phyloP scores from a whole-genome alignment of 106 monocot species.

The Apostasia shenzhenica region DNA sequence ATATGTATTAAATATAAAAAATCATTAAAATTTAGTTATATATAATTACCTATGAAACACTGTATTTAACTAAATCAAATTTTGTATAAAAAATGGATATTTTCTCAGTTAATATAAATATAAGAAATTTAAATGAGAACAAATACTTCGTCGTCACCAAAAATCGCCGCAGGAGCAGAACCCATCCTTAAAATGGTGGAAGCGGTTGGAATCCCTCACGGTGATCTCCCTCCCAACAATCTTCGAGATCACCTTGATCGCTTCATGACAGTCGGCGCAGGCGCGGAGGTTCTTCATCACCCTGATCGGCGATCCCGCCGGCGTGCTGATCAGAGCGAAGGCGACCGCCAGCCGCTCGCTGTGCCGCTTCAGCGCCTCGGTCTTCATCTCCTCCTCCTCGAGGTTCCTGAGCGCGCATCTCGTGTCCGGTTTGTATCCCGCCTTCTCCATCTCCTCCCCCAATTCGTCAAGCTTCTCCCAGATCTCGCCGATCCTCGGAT shows the following conservation, averaged over 20 bases:
- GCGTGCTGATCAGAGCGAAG: constrained; percentile 48
- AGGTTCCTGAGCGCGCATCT: constrained; percentile 56
- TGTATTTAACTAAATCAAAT: no score
- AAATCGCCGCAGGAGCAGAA: constrained; percentile 76
- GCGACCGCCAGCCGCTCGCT: constrained; percentile 81
- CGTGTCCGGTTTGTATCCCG: constrained; percentile 53
- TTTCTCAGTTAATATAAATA: not conserved
- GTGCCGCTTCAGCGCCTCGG: constrained; percentile 61
- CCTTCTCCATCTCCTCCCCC: constrained; percentile 38
- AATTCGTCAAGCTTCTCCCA: constrained; percentile 28
- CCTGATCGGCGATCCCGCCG: constrained; percentile 41
- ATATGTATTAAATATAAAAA: no score
- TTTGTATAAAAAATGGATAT: no score
- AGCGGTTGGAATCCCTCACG: constrained; percentile 59
- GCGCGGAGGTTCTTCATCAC: constrained; percentile 80
- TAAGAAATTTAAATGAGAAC: no score
- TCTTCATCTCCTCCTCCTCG: constrained; percentile 58
- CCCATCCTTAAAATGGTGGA: constrained; percentile 78
- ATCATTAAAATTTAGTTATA: no score
- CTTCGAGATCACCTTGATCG: constrained; percentile 63
- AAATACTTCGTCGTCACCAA: constrained; percentile 29
- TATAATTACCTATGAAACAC: no score
- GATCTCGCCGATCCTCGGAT: constrained; percentile 28
- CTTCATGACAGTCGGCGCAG: constrained; percentile 63
- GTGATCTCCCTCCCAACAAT: constrained; percentile 54